phyloP scores from a whole-genome alignment of 805 yeast genomes.

The Lipomyces sp. region DNA sequence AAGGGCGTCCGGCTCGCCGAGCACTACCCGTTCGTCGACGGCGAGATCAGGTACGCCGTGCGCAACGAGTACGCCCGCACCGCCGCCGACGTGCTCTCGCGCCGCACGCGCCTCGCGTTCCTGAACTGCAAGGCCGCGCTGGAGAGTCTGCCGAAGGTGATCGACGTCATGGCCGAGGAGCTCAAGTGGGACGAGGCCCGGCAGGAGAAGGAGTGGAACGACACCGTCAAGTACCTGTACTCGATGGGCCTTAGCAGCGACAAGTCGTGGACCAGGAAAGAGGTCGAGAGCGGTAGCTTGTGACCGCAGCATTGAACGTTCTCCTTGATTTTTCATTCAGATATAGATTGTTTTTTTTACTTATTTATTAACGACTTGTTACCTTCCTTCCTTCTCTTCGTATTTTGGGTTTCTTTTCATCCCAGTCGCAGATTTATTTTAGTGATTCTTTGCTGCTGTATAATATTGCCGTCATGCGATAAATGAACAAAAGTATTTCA shows the following conservation, averaged over 20 bases:
- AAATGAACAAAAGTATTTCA: no score
- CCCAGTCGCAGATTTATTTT: no score
- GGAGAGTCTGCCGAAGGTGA: constrained; percentile 77
- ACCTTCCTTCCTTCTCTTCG: no score
- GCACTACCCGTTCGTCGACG: constrained; percentile 81
- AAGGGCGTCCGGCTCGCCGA: constrained; percentile 43
- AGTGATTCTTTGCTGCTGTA: no score
- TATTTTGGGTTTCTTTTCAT: no score
- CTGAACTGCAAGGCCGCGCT: constrained; percentile 82
- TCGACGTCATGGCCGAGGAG: constrained; percentile 77
- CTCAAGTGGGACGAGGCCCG: constrained; percentile 66
- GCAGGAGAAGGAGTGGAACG: constrained; percentile 49
- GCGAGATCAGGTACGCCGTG: constrained; percentile 80
- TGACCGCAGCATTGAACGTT: no score
- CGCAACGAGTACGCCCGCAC: constrained; percentile 82
- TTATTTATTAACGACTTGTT: no score
- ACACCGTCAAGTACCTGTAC: constrained; percentile 38
- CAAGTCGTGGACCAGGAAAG: constrained; percentile 14
- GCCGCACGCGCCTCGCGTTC: constrained; percentile 91
- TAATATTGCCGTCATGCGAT: no score
- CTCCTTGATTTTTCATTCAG: no score
- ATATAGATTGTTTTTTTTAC: no score
- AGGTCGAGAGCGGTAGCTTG: constrained; percentile 19
- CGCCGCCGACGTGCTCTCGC: constrained; percentile 83
- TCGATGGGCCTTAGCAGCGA: constrained; percentile 41